Evolutionary conservation across 2,329 filamentous ascomycete species (phyloP), one percentile per base, ranked within the genome.

Genomic region (Penicillium sumatraense): DNA sequence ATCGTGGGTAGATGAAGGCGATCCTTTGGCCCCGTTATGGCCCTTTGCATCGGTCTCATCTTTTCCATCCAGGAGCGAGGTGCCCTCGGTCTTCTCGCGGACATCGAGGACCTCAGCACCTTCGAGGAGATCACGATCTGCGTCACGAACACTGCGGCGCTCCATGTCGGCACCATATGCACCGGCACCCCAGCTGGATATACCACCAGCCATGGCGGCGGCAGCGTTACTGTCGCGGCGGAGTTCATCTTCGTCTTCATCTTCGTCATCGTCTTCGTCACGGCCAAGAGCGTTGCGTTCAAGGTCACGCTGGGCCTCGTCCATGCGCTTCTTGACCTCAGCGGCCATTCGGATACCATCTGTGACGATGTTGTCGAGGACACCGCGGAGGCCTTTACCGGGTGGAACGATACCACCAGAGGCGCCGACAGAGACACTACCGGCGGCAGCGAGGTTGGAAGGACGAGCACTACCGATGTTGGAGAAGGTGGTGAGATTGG

Each of bases 261-360:
- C 70, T 6, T 74, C 85, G 2, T 87, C 86, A 1, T 87, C 86
- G 0, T 90, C 88, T 1, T 91, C 89, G 0, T 87, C 84, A 0
- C 84, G 83, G 80, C 41, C 83, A 77, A 87, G 75, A 0, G 88
- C 89, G 57, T 92, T 93, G 74, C 88, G 89, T 75, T 97, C 93
- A 62, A 97, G 78, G 70, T 98, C 93, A 64, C 87, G 88, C 74
- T 97, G 93, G 3, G 93, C 93, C 71, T 99, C 95, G 60, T 99
- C 93, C 89, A 98, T 96, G 41, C 93, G 84, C 66, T 93, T 86
- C 62, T 90, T 84, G 49, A 99, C 93, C 73, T 99, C 95, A 1
- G 89, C 90, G 0, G 95, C 95, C 55, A 98, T 93, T 29, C 93
- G 88, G 87, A 98, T 97, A 38, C 95, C 95, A 70, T 99, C 95